These are phyloP conservation scores for Chaetomiaceae sp. DNA, from an alignment of 2,329 filamentous ascomycete species.

Conservation along the genomic window DNA sequence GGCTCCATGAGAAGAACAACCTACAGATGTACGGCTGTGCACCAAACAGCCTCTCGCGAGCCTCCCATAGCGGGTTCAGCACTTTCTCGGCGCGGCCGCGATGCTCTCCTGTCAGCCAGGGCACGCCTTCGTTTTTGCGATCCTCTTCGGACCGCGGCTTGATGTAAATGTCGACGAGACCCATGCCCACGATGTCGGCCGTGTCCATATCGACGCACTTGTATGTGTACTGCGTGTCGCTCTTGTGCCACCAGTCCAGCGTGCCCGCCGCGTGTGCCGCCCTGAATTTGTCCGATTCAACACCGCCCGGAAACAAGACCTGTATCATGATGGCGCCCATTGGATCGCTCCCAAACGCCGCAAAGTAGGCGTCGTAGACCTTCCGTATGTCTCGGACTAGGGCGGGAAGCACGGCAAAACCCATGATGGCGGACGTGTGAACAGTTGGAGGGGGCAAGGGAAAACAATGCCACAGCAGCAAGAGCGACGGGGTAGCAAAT, in stretches of 20 bases:
- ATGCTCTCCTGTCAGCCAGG: constrained; percentile 40
- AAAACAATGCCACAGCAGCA: too few relatives aligned
- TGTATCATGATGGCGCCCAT: constrained; percentile 37
- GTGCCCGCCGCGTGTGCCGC: constrained; percentile 38
- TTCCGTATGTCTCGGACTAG: constrained; percentile 40
- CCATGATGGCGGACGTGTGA: constrained; percentile 26
- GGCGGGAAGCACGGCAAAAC: constrained; percentile 38
- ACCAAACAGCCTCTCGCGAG: constrained; percentile 36
- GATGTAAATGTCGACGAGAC: constrained; percentile 39
- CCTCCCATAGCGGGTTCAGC: constrained; percentile 37
- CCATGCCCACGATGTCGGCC: constrained; percentile 41
- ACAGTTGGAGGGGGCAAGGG: too few relatives aligned
- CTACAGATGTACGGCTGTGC: constrained; percentile 37
- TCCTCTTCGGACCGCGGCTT: constrained; percentile 34
- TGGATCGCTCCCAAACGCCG: constrained; percentile 36
- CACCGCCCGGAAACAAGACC: constrained; percentile 35
- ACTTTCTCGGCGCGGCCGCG: constrained; percentile 38
- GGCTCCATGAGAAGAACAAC: constrained; percentile 8
- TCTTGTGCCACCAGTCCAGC: constrained; percentile 34
- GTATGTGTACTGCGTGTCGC: constrained; percentile 38
- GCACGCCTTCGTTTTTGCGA: constrained; percentile 38
- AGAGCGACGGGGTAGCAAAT: too few relatives aligned
- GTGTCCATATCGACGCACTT: constrained; percentile 42
- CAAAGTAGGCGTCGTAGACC: constrained; percentile 43
- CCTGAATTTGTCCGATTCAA: constrained; percentile 34